Base-by-base conservation (phyloP, 1,139 yeast genomes). In the Maudiozyma humilis region DNA sequence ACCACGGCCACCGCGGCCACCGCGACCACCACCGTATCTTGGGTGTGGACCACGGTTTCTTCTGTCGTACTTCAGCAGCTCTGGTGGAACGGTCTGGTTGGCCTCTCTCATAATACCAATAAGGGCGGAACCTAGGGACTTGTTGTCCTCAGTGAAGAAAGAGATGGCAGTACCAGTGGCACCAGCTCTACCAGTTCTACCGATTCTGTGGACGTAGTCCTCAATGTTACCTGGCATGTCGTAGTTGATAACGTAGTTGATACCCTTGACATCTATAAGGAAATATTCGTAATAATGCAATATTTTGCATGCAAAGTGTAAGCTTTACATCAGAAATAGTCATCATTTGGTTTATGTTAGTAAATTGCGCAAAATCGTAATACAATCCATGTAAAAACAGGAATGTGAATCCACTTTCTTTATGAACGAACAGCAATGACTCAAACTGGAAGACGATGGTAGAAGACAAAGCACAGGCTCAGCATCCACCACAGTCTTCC, bases 171-270 rank as follows among this genome's bases (percentile, higher is more conserved):
- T 88, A 75, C 98, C 98, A 51, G 76, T 74, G 52, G 87, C 80
- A 67, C 97, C 97, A 54, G 96, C 98, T 79, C 98, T 87, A 67
- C 98, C 98, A 52, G 97, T 89, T 81, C 98, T 87, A 66, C 96
- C 96, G 47, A 68, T 68, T 63, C 71, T 64, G 49, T 67, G 71
- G 49, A 91, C 96, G 67, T 91, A 91, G 71, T 91, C 97, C 72
- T 91, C 98, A 64, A 88, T 85, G 72, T 89, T 91, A 69, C 88
- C 88, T 62, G 98, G 97, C 88, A 89, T 89, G 68, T 91, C 98
- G 63, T 76, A 88, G 79, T 91, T 91, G 64, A 91, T 76, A 50
- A 91, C 98, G 60, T 73, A 82, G 57, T 89, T 82, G 63, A 91
- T 87, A 67, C 96, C 97, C 76, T 91, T 91, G 69, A 91, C 98